These are phyloP conservation scores for Phallus indusiatus DNA, from an alignment of 768 basidiomycete species.

Conservation along the genomic window DNA sequence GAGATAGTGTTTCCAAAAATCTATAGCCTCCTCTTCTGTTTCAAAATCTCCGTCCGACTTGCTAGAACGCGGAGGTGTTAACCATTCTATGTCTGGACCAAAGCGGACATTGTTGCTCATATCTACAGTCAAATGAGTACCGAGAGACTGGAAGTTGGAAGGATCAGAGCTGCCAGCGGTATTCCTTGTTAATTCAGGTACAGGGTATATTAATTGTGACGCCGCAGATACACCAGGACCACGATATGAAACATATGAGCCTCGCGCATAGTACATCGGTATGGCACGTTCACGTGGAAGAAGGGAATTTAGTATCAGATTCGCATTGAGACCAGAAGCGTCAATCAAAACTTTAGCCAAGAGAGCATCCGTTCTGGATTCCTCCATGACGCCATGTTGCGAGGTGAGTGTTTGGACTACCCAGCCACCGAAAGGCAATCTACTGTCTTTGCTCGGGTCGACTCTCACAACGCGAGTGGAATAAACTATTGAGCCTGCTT, in stretches of 20 bases:
- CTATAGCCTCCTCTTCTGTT: constrained; percentile 36
- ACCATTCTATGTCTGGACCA: constrained; percentile 89
- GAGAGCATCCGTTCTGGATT: constrained; percentile 44
- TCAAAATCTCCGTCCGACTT: constrained; percentile 18
- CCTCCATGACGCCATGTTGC: constrained; percentile 18
- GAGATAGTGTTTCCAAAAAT: constrained; percentile 71
- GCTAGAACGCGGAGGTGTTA: constrained; percentile 33
- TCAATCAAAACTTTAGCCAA: constrained; percentile 74
- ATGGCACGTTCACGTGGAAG: constrained; percentile 47
- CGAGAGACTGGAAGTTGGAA: constrained; percentile 69
- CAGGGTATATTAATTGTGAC: constrained; percentile 83
- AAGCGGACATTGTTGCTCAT: constrained; percentile 78
- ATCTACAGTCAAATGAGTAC: constrained; percentile 87
- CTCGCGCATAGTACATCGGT: constrained; percentile 72
- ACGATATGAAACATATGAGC: constrained; percentile 82
- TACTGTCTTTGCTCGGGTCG: constrained; percentile 43
- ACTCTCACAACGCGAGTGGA: constrained; percentile 80
- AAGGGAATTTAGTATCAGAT: constrained; percentile 62
- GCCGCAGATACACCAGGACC: constrained; percentile 66
- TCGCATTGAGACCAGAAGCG: constrained; percentile 66
- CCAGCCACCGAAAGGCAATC: constrained; percentile 59
- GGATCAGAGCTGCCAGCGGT: constrained; percentile 24
- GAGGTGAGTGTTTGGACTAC: constrained; percentile 68
- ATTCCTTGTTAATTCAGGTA: constrained; percentile 36
- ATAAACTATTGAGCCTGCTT: constrained; percentile 60